These are phyloP conservation scores for Xylaria bambusicola DNA, from an alignment of 495 filamentous ascomycete genomes.

Conservation along the genomic window DNA sequence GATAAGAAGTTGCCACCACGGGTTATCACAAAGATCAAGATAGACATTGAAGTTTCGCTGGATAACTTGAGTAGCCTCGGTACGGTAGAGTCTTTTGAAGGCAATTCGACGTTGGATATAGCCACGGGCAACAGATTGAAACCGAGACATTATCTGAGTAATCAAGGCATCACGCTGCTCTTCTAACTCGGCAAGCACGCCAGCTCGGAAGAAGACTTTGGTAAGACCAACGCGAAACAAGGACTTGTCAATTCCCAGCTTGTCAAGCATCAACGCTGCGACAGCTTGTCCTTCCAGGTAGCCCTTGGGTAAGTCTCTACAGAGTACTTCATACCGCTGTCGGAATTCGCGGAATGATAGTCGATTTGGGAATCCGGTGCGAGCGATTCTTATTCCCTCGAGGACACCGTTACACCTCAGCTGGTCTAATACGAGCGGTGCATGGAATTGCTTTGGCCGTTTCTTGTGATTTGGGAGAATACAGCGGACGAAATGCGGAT, in stretches of 20 bases:
- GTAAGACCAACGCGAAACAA: slow-evolving; percentile 93
- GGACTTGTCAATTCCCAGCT: slow-evolving; percentile 77
- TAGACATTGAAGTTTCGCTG: slow-evolving; percentile 92
- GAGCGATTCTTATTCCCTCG: slow-evolving; percentile 95
- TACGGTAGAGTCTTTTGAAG: slow-evolving; percentile 88
- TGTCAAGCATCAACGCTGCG: slow-evolving; percentile 85
- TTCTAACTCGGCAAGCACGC: slow-evolving; percentile 94
- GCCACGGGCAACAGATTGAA: slow-evolving; percentile 88
- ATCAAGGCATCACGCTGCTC: slow-evolving; percentile 92
- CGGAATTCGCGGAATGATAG: slow-evolving; percentile 92
- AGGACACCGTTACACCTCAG: slow-evolving; percentile 97
- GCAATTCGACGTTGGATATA: slow-evolving; percentile 85
- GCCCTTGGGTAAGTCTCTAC: slow-evolving; percentile 82
- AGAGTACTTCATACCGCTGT: slow-evolving; percentile 96
- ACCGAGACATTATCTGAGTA: slow-evolving; percentile 87
- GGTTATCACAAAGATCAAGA: slow-evolving; percentile 81
- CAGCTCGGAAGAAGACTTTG: slow-evolving; percentile 97
- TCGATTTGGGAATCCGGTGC: slow-evolving; percentile 97
- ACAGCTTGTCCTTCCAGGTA: slow-evolving; percentile 88
- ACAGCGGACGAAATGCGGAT: slow-evolving; percentile 97
- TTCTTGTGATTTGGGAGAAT: slow-evolving; percentile 99
- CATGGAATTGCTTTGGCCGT: slow-evolving; percentile 87
- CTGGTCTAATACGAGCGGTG: slow-evolving; percentile 89
- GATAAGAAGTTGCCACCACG: slow-evolving; percentile 97
- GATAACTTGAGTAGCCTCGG: slow-evolving; percentile 92